Percentiles rank a stretch among this genome's conserved stretches.
Evolutionary conservation across 345 rosid genomes (phyloP).

Genomic region (Salix suchowensis): DNA sequence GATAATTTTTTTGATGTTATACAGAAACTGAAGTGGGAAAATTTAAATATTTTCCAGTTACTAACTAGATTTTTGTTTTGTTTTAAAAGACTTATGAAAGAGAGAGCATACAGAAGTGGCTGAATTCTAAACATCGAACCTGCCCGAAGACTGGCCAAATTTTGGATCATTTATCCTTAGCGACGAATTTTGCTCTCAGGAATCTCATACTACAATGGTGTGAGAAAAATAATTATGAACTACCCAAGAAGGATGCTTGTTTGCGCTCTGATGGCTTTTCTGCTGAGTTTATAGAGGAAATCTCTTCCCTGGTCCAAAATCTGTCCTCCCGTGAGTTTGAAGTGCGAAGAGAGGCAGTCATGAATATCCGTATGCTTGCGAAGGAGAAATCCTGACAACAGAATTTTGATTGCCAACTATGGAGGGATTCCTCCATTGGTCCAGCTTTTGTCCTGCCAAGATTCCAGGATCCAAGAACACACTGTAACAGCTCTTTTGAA

Average conservation of each 20-base stretch:
- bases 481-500: constrained; percentile 62
- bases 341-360: constrained; percentile 32
- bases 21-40: not conserved
- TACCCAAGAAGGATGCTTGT: constrained; percentile 38
- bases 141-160: constrained; percentile 64
- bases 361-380: constrained; percentile 51
- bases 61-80: not conserved
- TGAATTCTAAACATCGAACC: constrained; percentile 46
- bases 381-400: constrained; percentile 55
- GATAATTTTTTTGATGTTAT: not conserved
- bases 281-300: constrained; percentile 32
- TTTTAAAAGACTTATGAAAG: constrained; percentile 52
- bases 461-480: constrained; percentile 51
- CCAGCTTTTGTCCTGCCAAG: constrained; percentile 42
- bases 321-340: constrained; percentile 30
- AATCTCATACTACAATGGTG: constrained; percentile 60
- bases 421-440: constrained; percentile 51
- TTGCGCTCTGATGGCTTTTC: constrained; percentile 21
- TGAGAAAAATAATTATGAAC: constrained; percentile 40
- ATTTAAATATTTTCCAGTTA: not conserved
- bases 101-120: constrained; percentile 53
- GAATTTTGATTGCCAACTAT: constrained; percentile 45
- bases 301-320: constrained; percentile 35
- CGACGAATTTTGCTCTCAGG: constrained; percentile 56
- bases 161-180: constrained; percentile 41